Evolutionary conservation across 2,329 filamentous ascomycete genomes (phyloP).

Genomic region (Septoria petroselini): DNA sequence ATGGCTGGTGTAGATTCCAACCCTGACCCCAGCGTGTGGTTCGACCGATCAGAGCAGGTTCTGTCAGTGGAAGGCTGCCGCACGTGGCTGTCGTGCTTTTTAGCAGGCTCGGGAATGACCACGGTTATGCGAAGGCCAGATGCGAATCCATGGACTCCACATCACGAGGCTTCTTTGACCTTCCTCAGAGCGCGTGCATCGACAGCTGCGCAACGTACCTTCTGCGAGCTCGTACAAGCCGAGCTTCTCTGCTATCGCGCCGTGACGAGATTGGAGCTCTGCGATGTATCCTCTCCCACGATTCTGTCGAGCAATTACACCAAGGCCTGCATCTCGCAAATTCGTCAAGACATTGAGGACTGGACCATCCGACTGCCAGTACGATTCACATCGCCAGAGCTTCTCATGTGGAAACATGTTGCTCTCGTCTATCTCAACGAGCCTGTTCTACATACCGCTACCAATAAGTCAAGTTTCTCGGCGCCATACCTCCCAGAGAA

Average conservation of each 20-base stretch:
- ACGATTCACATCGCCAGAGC: slow-evolving; percentile 10
- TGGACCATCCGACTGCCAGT: slow-evolving; percentile 15
- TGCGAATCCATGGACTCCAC: slow-evolving; percentile 21
- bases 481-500: slow-evolving; percentile 23
- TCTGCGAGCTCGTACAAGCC: slow-evolving; percentile 21
- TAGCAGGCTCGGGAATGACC: slow-evolving; percentile 18
- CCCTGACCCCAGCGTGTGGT: slow-evolving; percentile 8
- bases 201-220: slow-evolving; percentile 7
- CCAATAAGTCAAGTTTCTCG: slow-evolving; percentile 26
- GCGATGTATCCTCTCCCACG: slow-evolving; percentile 6
- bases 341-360: slow-evolving; percentile 16
- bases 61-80: slow-evolving; percentile 14
- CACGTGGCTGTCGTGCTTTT: slow-evolving; percentile 26
- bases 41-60: slow-evolving; percentile 3
- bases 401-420: slow-evolving; percentile 19
- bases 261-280: slow-evolving; percentile 10
- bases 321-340: slow-evolving; percentile 7
- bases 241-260: slow-evolving; percentile 19
- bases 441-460: slow-evolving; percentile 24
- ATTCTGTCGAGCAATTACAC: slow-evolving; percentile 6
- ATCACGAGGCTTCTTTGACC: slow-evolving; percentile 23
- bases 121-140: slow-evolving; percentile 21
- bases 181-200: slow-evolving; percentile 7
- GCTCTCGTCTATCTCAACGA: slow-evolving; percentile 26
- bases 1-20: slow-evolving; percentile 49